Base-by-base conservation (phyloP, 2,329 filamentous ascomycete genomes). In the Bipolaris bicolor region DNA sequence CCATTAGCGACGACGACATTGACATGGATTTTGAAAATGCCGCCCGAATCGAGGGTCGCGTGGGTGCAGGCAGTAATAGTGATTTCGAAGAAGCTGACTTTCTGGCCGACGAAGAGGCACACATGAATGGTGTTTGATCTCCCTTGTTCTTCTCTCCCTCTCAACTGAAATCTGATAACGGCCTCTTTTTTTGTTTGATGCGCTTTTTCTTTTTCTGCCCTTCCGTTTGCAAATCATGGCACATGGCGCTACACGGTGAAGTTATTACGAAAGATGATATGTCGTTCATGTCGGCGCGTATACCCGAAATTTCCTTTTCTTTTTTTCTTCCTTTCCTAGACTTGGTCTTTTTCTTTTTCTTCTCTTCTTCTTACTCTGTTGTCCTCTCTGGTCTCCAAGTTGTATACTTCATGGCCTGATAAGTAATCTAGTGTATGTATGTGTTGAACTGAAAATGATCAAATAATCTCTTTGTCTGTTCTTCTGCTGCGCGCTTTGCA, bases 1-100 rank as follows among this genome's bases (percentile, higher is more conserved):
- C 58, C 4, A 58, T 65, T 43, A 61, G 68, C 10, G 68, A 70
- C n/a, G 36, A 50, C 29, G 68, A 70, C 50, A 65, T 69, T 15
- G 72, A 76, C 47, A 63, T 68, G 60, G 75, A 75, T 53, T 65
- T 74, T 34, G 70, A 73, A 65, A 63, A 70, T 64, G 54, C 58
- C 43, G 65, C 70, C 39, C 60, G 71, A 60, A 58, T 65, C 43
- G 60, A 74, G 72, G 75, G 73, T 65, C 78, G 50, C 66, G 72
- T 70, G 55, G 62, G 58, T 63, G 68, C 56, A 40, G 71, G 62
- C 59, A 74, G 60, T 76, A 76, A 76, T 65, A 76, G 63, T 50
- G 88, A 91, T 70, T 91, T 91, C 71, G 87, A 84, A 55, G 89
- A 92, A 57, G 89, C 89, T 0, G 81, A 84, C 0, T 92, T 92